phyloP scores from a whole-genome alignment of 345 rosid genomes.

The Tarenaya hassleriana region DNA sequence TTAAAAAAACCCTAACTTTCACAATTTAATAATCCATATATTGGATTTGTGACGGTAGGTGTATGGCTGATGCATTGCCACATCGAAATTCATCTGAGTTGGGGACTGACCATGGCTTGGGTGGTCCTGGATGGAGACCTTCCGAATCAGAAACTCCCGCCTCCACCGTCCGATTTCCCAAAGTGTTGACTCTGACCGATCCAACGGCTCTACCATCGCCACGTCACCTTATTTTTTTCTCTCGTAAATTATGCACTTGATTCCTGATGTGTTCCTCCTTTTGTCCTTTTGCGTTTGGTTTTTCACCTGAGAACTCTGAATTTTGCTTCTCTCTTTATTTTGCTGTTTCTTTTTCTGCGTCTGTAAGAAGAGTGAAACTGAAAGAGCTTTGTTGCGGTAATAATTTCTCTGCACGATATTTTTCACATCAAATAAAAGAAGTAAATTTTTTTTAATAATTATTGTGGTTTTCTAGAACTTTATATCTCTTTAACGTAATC shows the following conservation, averaged over 20 bases:
- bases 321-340: not conserved
- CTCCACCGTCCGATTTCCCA: constrained; percentile 74
- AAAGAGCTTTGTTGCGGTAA: constrained; percentile 13
- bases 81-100: constrained; percentile 59
- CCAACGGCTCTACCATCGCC: constrained; percentile 14
- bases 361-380: constrained; percentile 11
- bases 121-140: constrained; percentile 53
- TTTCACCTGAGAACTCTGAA: constrained; percentile 8
- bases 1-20: no score
- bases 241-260: no score
- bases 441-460: constrained; percentile 5
- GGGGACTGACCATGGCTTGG: constrained; percentile 80
- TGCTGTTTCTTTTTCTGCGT: not conserved
- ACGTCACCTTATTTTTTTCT: not conserved
- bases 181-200: constrained; percentile 41
- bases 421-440: not conserved
- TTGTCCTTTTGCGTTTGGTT: constrained; percentile 16
- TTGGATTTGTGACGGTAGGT: constrained; percentile 28
- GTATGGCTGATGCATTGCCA: constrained; percentile 78
- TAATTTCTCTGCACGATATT: not conserved
- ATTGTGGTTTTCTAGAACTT: not conserved
- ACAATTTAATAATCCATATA: not conserved
- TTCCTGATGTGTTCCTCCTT: not conserved
- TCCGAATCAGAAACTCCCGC: constrained; percentile 57
- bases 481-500: constrained; percentile 15